Evolutionary conservation across 352 stramenopile species (phyloP), one percentile per base, ranked within the genome.

Genomic region (Phytopythium oedochilum): DNA sequence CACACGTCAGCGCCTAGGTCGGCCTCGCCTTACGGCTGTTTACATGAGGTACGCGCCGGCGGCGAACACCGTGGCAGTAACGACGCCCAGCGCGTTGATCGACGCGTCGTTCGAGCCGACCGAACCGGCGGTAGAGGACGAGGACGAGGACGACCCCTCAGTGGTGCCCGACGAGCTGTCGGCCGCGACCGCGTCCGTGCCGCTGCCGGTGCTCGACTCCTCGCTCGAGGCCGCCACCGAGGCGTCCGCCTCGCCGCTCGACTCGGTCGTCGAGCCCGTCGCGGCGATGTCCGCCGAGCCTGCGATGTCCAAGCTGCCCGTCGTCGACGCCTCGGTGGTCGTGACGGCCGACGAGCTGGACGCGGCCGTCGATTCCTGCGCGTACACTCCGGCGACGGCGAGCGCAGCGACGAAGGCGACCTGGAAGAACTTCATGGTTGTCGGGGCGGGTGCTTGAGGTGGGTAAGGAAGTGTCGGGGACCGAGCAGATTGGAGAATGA

Each of bases 21-120:
- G n/a, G n/a, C n/a, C n/a, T n/a, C n/a, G n/a, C n/a, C n/a, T n/a
- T n/a, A n/a, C n/a, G n/a, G n/a, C 5, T 17, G 11, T 15, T 28
- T 51, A 51, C 26, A 32, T 20, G 26, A 51, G 44, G 44, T 51
- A 51, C 26, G 44, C 44, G 44, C 44, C 44, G 28, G 44, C 28
- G 26, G 44, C 44, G 26, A 51, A 51, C 5, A 51, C 44, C 26
- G 44, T 51, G 25, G 44, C 44, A 26, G 44, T 51, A 9, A 38
- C 44, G 7, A 44, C 48, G 31, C 32, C 34, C 20, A 55, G 32
- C 32, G 35, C 32, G 48, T 26, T 43, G 20, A 55, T 22, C 2
- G 48, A 8, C 5, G 48, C 32, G 48, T 40, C 32, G 48, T 42
- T 55, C 14, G 48, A 55, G 48, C 48, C 48, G 31, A 55, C 48